Evolutionary conservation across 106 monocot species (phyloP), one percentile per base, ranked within the genome.

Genomic region (Chionographis japonica): DNA sequence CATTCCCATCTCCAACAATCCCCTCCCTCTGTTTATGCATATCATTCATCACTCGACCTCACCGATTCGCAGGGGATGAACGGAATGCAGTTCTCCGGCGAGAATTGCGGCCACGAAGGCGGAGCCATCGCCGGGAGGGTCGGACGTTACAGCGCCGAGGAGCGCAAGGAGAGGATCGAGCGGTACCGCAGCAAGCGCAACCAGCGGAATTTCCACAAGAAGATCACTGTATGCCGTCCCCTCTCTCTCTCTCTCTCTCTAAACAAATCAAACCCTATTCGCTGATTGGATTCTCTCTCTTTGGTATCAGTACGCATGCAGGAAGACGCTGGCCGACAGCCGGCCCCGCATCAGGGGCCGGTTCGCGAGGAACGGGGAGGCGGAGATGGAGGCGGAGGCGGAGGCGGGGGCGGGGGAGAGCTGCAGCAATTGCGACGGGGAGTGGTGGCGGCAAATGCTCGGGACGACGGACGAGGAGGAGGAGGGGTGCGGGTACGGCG

Each of bases 201-300:
- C 66, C 85, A 80, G 6, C 68, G 92, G 41, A 92, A 92, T 41
- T 92, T 92, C 82, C 85, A 87, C 50, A 92, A 88, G 80, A 92
- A 88, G 59, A 85, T 92, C 68, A 92, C 88, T 4, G 92, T 92
- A 70, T 9, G 57, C 14, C 5, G 49, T 36, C 7, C 35, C 40
- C 42, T 20, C 10, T 14, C 43, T 10, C 12, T 11, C 58, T 19
- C 35, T 16, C 35, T 18, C n/a, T 15, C 35, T 11, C 36, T 55
- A 9, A 50, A 39, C 27, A 19, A 36, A 46, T 50, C 7, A 10
- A 36, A 60, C 11, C 50, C 40, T 13, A 2, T 38, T 20, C 20
- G 4, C 12, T 10, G 40, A 55, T 49, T 40, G 35, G 52, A 41
- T 58, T 46, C 40, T 35, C 63, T 54, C 42, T 19, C 36, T n/a